Conservation (phyloP, 176 grass and related monocot species). For the Otatea glauca region DNA sequence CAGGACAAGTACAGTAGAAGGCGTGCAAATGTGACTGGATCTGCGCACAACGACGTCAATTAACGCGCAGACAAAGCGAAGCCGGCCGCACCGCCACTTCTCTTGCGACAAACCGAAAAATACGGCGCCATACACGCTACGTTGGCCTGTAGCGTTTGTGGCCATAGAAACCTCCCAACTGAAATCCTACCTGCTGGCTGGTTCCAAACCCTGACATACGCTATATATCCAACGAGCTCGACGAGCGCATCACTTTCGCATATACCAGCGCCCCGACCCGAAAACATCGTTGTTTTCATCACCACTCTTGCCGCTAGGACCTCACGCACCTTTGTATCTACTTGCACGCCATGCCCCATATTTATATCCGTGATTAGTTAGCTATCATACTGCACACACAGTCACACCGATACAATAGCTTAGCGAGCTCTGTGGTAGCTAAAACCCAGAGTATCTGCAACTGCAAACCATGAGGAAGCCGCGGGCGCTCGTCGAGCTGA, state of each 20-base stretch:
- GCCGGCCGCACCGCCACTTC: conserved; percentile 28
- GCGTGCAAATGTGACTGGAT: conserved; percentile 2
- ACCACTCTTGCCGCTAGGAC: conserved; percentile 43
- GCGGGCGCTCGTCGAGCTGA: conserved; percentile 33
- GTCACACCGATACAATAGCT: not conserved
- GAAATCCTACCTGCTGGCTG: not conserved
- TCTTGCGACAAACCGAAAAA: conserved; percentile 29
- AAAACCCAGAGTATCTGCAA: not conserved
- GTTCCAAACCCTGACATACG: not conserved
- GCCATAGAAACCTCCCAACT: not conserved
- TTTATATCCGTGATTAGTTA: not conserved
- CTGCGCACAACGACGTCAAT: not conserved
- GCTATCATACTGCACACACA: not conserved
- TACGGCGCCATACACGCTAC: not conserved
- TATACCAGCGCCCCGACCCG: not conserved
- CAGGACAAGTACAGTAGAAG: not conserved
- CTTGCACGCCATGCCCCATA: not conserved
- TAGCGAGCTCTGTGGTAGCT: not conserved
- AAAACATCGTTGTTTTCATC: conserved; percentile 45
- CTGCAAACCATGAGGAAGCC: conserved; percentile 31
- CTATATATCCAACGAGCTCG: not conserved
- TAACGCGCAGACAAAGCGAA: not conserved
- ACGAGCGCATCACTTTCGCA: conserved; percentile 31
- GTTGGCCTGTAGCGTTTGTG: not conserved
- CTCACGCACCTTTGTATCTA: conserved; percentile 10